Base-by-base conservation (phyloP, 768 basidiomycete species). In the Coprinopsis strossmayeri region DNA sequence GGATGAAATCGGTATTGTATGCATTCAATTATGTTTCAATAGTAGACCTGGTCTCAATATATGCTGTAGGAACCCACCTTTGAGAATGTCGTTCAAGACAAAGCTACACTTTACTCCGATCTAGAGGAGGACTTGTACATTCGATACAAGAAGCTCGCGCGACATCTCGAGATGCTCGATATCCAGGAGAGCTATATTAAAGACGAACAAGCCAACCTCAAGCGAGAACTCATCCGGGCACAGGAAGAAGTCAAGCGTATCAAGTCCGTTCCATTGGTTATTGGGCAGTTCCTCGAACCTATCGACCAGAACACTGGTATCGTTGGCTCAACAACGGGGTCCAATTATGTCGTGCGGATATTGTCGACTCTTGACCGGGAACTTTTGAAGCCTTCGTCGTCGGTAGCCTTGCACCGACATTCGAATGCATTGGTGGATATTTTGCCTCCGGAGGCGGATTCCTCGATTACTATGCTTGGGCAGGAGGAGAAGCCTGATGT, bases 201-300 rank as follows among this genome's bases (percentile, higher is more conserved):
- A 64, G 95, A 99, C 58, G 96, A 99, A 66, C 94, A 96, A 60
- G 90, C 90, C 13, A 97, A 97, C 61, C 81, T 99, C 48, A 95
- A 98, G 67, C 84, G 95, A 43, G 96, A 99, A 68, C 85, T 99
- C 53, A 88, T 98, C 56, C 91, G 96, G 49, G 96, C 96, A 0
- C 96, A 99, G 63, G 96, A 99, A 65, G 96, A 99, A 70, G 96
- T 99, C 62, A 96, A 97, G 69, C 89, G 96, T 50, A 99, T 99
- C 64, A 93, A 98, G 69, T 91, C 91, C 46, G 96, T 99, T 4
- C 96, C 96, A 0, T 83, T 99, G 13, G 96, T 99, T 62, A 99
- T 99, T 60, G 96, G 96, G 49, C 96, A 99, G 67, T 99, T 99
- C 73, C 81, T 98, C 28, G 96, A 99, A 70, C 88, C 96, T 45